phyloP scores from a whole-genome alignment of 257 asterid species.

The Plantago elongata region DNA sequence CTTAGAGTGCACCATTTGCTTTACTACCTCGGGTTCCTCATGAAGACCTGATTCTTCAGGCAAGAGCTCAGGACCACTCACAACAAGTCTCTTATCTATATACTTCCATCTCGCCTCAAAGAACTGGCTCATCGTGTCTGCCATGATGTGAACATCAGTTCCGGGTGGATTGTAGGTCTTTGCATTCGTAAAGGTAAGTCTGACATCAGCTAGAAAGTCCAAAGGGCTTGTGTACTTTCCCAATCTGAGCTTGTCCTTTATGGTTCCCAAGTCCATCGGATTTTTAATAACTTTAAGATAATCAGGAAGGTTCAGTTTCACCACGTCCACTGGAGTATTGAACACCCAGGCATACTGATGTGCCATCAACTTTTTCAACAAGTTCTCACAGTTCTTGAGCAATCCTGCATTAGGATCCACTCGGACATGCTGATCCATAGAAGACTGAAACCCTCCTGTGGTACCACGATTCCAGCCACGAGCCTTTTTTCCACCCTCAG shows the following conservation, averaged over 20 bases:
- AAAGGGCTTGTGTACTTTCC: conserved; percentile 49
- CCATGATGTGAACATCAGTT: conserved; percentile 51
- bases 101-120: conserved; percentile 73
- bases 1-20: conserved; percentile 38
- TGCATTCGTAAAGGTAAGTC: conserved; percentile 78
- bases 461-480: conserved; percentile 50
- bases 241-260: conserved; percentile 55
- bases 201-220: conserved; percentile 74
- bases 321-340: conserved; percentile 71
- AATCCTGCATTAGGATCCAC: conserved; percentile 31
- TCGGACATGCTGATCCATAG: conserved; percentile 16
- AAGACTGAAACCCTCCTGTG: conserved; percentile 60
- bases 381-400: conserved; percentile 60
- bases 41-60: conserved; percentile 33
- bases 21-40: conserved; percentile 37
- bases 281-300: conserved; percentile 65
- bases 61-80: conserved; percentile 20
- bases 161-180: conserved; percentile 83
- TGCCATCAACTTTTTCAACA: conserved; percentile 65
- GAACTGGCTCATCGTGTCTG: conserved; percentile 48
- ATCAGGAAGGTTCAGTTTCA: conserved; percentile 63
- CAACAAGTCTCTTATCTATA: conserved; percentile 49
- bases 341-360: conserved; percentile 60
- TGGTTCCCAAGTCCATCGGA: conserved; percentile 91
- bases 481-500: conserved; percentile 38